Percentiles rank a stretch among this genome's conserved stretches.
Evolutionary conservation across 441 rosid species (phyloP).

Genomic region (Gossypium lobatum): DNA sequence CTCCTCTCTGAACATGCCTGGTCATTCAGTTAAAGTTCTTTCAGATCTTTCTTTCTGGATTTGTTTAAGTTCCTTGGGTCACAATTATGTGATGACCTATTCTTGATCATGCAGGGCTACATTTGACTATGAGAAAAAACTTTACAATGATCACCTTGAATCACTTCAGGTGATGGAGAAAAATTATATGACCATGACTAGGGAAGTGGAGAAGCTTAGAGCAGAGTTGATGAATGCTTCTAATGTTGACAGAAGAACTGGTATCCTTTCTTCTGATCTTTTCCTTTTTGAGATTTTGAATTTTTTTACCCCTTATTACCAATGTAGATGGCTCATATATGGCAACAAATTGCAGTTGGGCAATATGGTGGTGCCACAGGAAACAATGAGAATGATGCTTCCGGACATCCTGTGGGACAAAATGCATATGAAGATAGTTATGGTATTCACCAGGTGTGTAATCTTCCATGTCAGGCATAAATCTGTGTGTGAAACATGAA

Average conservation of each 20-base stretch:
- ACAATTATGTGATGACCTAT: neutral
- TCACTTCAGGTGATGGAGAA: slow-evolving; percentile 91
- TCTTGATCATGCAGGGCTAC: slow-evolving; percentile 53
- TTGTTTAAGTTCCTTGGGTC: neutral
- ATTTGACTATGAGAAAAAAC: slow-evolving; percentile 80
- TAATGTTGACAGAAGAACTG: slow-evolving; percentile 53
- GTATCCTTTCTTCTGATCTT: slow-evolving; percentile 22
- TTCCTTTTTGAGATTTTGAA: slow-evolving; percentile 6
- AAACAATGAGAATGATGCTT: slow-evolving; percentile 44
- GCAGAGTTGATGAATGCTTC: slow-evolving; percentile 54
- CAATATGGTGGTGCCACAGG: slow-evolving; percentile 47
- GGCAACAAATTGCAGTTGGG: slow-evolving; percentile 37
- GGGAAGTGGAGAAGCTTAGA: slow-evolving; percentile 88
- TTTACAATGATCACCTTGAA: slow-evolving; percentile 86
- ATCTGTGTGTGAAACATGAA: neutral
- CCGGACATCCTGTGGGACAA: slow-evolving; percentile 45
- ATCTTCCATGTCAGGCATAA: slow-evolving; percentile 9
- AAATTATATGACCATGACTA: slow-evolving; percentile 75
- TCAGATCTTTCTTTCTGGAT: neutral
- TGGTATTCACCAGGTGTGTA: slow-evolving; percentile 54
- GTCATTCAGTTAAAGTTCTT: neutral
- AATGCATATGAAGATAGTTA: slow-evolving; percentile 52
- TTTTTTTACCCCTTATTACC: neutral
- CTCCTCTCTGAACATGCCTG: neutral
- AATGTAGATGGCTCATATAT: slow-evolving; percentile 13